These are phyloP conservation scores for Rhexocercosporidium sp. DNA, from an alignment of 2,329 filamentous ascomycete species.

Conservation along the genomic window DNA sequence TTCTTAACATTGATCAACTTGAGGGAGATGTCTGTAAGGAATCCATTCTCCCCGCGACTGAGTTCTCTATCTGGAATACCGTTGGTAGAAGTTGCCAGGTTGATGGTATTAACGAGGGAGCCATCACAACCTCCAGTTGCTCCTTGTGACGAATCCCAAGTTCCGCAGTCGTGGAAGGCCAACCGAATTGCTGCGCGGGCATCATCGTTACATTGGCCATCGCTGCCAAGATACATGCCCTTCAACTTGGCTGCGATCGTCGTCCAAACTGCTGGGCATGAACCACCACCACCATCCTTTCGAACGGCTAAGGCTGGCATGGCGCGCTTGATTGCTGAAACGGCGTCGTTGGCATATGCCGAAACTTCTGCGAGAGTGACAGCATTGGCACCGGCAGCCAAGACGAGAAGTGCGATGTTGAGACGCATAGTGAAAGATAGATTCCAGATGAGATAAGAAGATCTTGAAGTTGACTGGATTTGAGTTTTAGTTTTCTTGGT, in stretches of 20 bases:
- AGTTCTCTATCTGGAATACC: conserved; percentile 41
- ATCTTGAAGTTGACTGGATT: not conserved
- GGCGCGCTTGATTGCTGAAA: not conserved
- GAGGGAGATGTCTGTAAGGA: conserved; percentile 49
- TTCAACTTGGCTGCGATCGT: conserved; percentile 47
- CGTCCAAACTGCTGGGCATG: conserved; percentile 43
- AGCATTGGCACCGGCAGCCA: not conserved
- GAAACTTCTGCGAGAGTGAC: not conserved
- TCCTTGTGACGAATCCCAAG: conserved; percentile 45
- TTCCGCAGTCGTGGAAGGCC: conserved; percentile 54
- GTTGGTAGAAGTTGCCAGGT: too few relatives aligned
- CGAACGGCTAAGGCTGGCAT: not conserved
- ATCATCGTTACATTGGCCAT: conserved; percentile 44
- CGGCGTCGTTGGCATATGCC: not conserved
- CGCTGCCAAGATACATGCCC: conserved; percentile 41
- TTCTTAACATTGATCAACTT: not conserved
- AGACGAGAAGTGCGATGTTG: not conserved
- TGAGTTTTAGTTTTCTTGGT: not conserved
- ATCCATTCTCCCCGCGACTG: conserved; percentile 49
- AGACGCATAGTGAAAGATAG: not conserved
- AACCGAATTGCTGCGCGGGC: conserved; percentile 52
- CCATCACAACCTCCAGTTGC: conserved; percentile 52
- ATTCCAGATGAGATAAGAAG: not conserved
- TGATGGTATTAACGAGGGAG: conserved; percentile 44
- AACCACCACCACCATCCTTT: not conserved